Percentiles rank a stretch among this genome's conserved stretches.
Evolutionary conservation across 352 stramenopile species (phyloP).

Genomic region (Phytopythium litorale): DNA sequence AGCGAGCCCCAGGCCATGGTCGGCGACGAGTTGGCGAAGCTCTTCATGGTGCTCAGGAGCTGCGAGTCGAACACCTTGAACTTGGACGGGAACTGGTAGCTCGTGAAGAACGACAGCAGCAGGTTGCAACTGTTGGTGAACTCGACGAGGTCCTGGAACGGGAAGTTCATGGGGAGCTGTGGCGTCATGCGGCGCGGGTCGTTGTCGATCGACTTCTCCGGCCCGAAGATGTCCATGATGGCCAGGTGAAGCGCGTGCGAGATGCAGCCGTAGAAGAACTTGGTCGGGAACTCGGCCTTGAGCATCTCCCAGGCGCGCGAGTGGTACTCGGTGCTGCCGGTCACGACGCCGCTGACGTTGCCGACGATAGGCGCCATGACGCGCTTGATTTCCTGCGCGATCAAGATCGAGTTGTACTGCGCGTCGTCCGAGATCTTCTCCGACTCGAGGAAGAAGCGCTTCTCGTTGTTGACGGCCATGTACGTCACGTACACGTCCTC

Average conservation of each 20-base stretch:
- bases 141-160: slow-evolving; percentile 74
- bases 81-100: slow-evolving; percentile 71
- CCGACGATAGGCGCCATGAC: slow-evolving; percentile 71
- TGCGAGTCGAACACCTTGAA: slow-evolving; percentile 74
- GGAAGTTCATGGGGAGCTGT: slow-evolving; percentile 67
- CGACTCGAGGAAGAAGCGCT: slow-evolving; percentile 77
- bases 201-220: slow-evolving; percentile 64
- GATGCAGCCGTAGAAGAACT: slow-evolving; percentile 87
- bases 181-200: slow-evolving; percentile 63
- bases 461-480: slow-evolving; percentile 75
- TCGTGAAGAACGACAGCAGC: slow-evolving; percentile 76
- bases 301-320: slow-evolving; percentile 79
- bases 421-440: slow-evolving; percentile 61
- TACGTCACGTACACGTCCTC: slow-evolving; percentile 76
- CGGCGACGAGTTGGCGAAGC: slow-evolving; percentile 52
- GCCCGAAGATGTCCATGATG: slow-evolving; percentile 82
- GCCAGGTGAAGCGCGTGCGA: slow-evolving; percentile 72
- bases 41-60: slow-evolving; percentile 74
- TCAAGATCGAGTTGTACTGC: slow-evolving; percentile 76
- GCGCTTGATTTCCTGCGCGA: slow-evolving; percentile 79
- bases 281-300: slow-evolving; percentile 79
- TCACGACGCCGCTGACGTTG: slow-evolving; percentile 72
- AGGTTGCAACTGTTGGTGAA: slow-evolving; percentile 76
- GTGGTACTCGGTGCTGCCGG: slow-evolving; percentile 70
- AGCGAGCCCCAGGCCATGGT: slow-evolving; percentile 71